Percentiles rank a stretch among this genome's conserved stretches.
Evolutionary conservation across 1,139 yeast genomes (phyloP).

Genomic region (Geotrichum fermentans): DNA sequence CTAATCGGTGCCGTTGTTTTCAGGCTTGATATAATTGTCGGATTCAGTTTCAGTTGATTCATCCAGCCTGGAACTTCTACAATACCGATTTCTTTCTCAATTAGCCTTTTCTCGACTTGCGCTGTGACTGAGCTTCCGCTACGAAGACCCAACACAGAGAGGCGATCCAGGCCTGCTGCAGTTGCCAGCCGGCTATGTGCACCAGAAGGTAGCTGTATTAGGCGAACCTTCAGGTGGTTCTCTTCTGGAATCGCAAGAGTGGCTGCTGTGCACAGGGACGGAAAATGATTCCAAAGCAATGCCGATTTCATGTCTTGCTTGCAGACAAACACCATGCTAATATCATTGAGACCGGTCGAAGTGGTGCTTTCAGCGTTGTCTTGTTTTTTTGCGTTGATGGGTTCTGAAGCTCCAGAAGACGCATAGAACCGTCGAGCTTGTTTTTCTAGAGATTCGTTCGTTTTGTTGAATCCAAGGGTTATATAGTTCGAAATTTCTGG

Average conservation of each 20-base stretch:
- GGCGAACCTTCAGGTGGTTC: not conserved
- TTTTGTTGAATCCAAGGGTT: slow-evolving; percentile 13
- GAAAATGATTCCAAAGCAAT: slow-evolving; percentile 15
- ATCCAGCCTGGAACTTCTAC: slow-evolving; percentile 17
- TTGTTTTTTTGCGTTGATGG: not conserved
- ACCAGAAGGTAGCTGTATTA: slow-evolving; percentile 16
- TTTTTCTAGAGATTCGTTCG: slow-evolving; percentile 8
- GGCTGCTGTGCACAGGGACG: slow-evolving; percentile 14
- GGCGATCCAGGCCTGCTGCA: slow-evolving; percentile 9
- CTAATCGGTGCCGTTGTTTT: slow-evolving; percentile 16
- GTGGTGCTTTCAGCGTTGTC: too few relatives aligned
- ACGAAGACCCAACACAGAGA: slow-evolving; percentile 13
- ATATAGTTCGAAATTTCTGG: slow-evolving; percentile 13
- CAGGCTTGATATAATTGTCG: slow-evolving; percentile 11
- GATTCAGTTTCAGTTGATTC: slow-evolving; percentile 11
- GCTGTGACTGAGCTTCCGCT: not conserved
- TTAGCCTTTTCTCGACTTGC: slow-evolving; percentile 7
- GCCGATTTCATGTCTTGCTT: slow-evolving; percentile 17
- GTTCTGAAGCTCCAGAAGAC: not conserved
- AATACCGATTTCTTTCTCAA: slow-evolving; percentile 4
- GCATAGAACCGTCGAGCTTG: slow-evolving; percentile 8
- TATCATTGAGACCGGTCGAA: slow-evolving; percentile 4
- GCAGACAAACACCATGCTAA: slow-evolving; percentile 14
- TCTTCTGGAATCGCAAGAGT: not conserved
- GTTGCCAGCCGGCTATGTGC: slow-evolving; percentile 2